phyloP scores from a whole-genome alignment of 148 eudicot genomes.

The Rhododendron vialii region DNA sequence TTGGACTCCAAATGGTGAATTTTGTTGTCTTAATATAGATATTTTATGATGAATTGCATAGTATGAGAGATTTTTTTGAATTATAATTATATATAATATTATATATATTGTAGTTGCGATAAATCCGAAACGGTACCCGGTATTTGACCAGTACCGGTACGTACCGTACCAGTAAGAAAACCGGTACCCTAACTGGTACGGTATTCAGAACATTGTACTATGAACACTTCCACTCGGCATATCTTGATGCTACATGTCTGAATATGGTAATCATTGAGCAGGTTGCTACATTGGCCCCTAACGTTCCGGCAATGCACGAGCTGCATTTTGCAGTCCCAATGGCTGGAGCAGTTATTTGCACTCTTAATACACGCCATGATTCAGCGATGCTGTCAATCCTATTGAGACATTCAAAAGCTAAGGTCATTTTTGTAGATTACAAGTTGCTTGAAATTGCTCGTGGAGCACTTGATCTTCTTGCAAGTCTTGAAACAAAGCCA shows the following conservation, averaged over 20 bases:
- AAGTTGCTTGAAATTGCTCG: conserved; percentile 17
- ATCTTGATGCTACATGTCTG: too few species aligned
- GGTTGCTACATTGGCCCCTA: conserved; percentile 29
- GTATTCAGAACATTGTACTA: too few species aligned
- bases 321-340: conserved; percentile 29
- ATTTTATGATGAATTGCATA: too few species aligned
- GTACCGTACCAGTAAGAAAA: too few species aligned
- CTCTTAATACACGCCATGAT: conserved; percentile 25
- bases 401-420: conserved; percentile 22
- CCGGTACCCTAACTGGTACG: too few species aligned
- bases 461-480: conserved; percentile 24
- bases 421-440: conserved; percentile 25
- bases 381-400: conserved; percentile 22
- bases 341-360: conserved; percentile 30
- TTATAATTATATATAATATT: too few species aligned
- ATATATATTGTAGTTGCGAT: too few species aligned
- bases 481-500: not conserved
- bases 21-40: too few species aligned
- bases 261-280: not conserved
- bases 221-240: not conserved
- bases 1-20: too few species aligned
- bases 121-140: too few species aligned
- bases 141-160: too few species aligned
- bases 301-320: conserved; percentile 25
- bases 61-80: too few species aligned